Evolutionary conservation across 257 asterid genomes (phyloP), one percentile per base, ranked within the genome.

Genomic region (Solanum lycopersicoides): DNA sequence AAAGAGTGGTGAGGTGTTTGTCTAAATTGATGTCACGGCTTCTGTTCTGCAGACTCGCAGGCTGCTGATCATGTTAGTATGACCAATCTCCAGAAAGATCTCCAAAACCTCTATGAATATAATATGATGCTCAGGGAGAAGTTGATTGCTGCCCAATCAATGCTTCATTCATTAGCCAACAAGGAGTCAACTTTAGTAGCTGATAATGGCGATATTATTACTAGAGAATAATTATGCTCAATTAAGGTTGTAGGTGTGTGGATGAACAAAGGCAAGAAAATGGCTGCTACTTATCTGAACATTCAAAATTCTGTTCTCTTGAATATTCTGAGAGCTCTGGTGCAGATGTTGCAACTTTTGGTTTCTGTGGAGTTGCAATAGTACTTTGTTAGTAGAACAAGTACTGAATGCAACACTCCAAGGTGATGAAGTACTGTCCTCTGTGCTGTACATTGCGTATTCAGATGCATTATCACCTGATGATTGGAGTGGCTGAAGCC

Each of bases 41-140:
- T 72, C 42, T 77, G 85, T 68, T 72, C 68, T 71, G 89, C 94
- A 94, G 97, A 89, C 87, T 83, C 60, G 39, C 69, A 87, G 74
- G 89, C 59, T 86, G 66, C 90, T 25, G 79, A 90, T 50, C 92
- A 94, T 87, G 87, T 89, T 60, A 91, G 89, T 63, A 87, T 92
- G 87, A 47, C 74, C 59, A 94, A 92, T 91, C 90, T 95, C 86
- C 95, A 94, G 89, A 91, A 90, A 47, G 86, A 86, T 87, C 90
- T 93, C 47, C 90, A 91, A 87, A 87, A 89, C 37, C 86, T 94
- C 83, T 91, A 90, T 44, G 89, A 93, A 86, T 93, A 93, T 88
- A 91, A 93, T 87, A 92, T 86, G 30, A 28, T 88, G 88, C 86
- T 91, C 92, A 91, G 92, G 89, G 95, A 93, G 74, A 91, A 91